Percentiles rank a stretch among this genome's conserved stretches.
phyloP scores from a whole-genome alignment of 345 rosid genomes.

The Corymbia maculata region DNA sequence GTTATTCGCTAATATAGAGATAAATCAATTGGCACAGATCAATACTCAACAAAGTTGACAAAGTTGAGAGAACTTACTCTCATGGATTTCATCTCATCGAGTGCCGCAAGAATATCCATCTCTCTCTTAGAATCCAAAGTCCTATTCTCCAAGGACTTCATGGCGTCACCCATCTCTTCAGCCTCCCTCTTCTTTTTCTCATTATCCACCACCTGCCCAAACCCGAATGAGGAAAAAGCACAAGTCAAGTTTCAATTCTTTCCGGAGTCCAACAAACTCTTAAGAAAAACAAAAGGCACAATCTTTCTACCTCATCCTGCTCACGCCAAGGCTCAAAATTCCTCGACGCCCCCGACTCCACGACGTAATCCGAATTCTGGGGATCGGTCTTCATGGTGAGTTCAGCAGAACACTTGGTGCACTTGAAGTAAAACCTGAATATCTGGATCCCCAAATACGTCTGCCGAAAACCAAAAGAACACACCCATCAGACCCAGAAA shows the following conservation, averaged over 20 bases:
- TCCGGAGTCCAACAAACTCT: background rate
- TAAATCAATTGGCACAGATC: background rate
- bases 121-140: constrained; percentile 89
- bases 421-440: constrained; percentile 88
- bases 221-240: background rate
- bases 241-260: too few relatives aligned
- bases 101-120: constrained; percentile 91
- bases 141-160: constrained; percentile 89
- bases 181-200: constrained; percentile 54
- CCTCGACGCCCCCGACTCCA: constrained; percentile 78
- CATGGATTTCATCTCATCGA: constrained; percentile 91
- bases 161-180: constrained; percentile 94
- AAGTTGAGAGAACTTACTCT: constrained; percentile 24
- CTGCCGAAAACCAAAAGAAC: constrained; percentile 18
- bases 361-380: constrained; percentile 83
- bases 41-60: background rate
- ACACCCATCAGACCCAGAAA: background rate
- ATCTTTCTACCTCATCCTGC: constrained; percentile 55
- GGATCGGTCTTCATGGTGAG: constrained; percentile 87
- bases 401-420: constrained; percentile 94
- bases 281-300: background rate
- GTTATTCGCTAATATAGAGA: background rate
- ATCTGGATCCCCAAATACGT: constrained; percentile 87
- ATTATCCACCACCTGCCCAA: constrained; percentile 36
- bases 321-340: constrained; percentile 98